Evolutionary conservation across 129 eudicot species (phyloP), one percentile per base, ranked within the genome.

Genomic region (Chrysanthemum makinoi): DNA sequence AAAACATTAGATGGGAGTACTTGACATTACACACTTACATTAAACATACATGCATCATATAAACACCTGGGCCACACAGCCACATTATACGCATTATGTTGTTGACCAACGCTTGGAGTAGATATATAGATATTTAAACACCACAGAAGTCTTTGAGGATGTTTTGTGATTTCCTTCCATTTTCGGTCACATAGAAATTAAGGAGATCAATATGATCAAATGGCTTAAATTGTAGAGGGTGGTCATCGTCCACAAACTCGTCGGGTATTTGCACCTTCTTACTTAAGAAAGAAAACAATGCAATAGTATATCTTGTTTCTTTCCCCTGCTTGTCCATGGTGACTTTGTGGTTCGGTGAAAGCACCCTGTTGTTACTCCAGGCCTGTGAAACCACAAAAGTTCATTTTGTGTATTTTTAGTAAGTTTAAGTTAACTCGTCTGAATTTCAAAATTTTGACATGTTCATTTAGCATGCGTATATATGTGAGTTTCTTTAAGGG

Each of bases 111-210:
- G 9, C 44, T 35, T 35, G 44, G 26, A 35, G 10, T 63, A 35
- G 9, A 19, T 17, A 14, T 6, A 72, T 65, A 61, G 24, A 26
- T 44, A 64, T 20, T 84, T 75, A 79, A 72, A 83, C 85, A 70
- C 95, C 95, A 79, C 95, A 88, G 19, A 88, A 88, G 70, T 88
- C 95, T 30, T 88, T 17, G 48, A 88, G 87, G 24, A 88, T 80
- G 66, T 88, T 77, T 24, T 81, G 95, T 20, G 95, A 88, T 76
- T 74, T 80, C 47, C 95, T 83, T 5, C 95, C 95, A 30, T 26
- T 68, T 47, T 85, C 88, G 2, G 95, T 78, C 5, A 56, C 83
- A 44, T 86, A 89, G 71, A 84, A 89, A 51, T 84, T 84, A 39
- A 89, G 80, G 72, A 89, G 81, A 70, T 85, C 96, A 43, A 80